Evolutionary conservation across 140 eudicot genomes (phyloP).

Genomic region (Oenanthe javanica): DNA sequence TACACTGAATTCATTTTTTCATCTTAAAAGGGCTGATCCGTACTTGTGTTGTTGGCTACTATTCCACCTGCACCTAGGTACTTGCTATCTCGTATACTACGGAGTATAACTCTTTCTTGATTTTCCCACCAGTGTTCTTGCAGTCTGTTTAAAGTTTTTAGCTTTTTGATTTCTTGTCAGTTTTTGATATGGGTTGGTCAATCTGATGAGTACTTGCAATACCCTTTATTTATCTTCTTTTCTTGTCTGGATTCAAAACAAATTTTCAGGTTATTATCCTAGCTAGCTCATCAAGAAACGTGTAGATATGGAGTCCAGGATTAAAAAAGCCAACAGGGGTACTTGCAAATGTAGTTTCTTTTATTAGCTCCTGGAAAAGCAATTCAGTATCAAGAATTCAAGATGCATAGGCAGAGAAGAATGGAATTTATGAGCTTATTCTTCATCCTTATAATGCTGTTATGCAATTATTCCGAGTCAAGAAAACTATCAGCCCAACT

Average conservation of each 20-base stretch:
- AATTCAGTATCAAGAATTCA: neutral
- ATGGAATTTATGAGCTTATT: conserved; percentile 1
- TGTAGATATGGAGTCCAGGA: conserved; percentile 11
- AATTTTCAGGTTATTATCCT: neutral
- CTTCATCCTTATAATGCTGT: conserved; percentile 23
- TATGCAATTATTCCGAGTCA: conserved; percentile 22
- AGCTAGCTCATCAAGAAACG: conserved; percentile 6
- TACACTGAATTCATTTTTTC: neutral
- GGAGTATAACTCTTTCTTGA: neutral
- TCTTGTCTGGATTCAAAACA: neutral
- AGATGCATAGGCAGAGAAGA: conserved; percentile 23
- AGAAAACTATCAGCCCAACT: conserved; percentile 13
- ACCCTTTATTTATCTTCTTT: neutral
- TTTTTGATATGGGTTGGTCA: conserved; percentile 2
- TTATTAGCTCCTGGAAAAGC: neutral
- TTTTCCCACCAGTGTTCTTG: neutral
- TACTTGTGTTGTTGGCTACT: neutral
- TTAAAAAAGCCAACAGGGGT: neutral
- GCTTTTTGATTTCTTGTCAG: neutral
- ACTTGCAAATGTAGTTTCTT: conserved; percentile 23
- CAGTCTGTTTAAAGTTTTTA: neutral
- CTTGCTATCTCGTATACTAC: neutral
- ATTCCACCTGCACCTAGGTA: conserved; percentile 8
- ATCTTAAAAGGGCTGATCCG: neutral
- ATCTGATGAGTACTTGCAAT: neutral